A percentile compares a stretch with the other conserved stretches of the same genome.
Evolutionary conservation across 805 yeast species (phyloP).

Genomic region (Saturnispora galanensis): DNA sequence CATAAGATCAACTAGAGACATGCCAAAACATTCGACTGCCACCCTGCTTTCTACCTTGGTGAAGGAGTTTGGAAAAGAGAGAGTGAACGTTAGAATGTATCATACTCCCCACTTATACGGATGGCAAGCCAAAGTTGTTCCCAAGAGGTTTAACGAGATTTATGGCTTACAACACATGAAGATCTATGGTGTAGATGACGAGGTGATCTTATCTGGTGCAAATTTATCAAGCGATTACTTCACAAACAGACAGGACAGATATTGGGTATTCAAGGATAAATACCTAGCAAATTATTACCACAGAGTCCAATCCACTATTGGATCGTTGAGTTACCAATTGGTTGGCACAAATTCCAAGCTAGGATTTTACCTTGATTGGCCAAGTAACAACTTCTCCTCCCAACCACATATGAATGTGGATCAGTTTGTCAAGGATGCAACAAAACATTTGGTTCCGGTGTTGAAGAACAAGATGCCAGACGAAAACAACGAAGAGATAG

Average conservation of each 20-base stretch:
- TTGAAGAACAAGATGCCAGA: slow-evolving; percentile 31
- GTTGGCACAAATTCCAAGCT: slow-evolving; percentile 30
- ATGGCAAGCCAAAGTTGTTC: slow-evolving; percentile 51
- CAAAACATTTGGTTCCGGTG: slow-evolving; percentile 47
- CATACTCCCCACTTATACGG: slow-evolving; percentile 83
- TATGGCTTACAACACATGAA: slow-evolving; percentile 96
- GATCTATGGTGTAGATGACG: slow-evolving; percentile 88
- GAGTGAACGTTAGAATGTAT: slow-evolving; percentile 76
- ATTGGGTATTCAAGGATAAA: slow-evolving; percentile 56
- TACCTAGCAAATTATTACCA: slow-evolving; percentile 64
- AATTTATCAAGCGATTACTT: slow-evolving; percentile 87
- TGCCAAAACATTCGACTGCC: slow-evolving; percentile 73
- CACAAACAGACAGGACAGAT: slow-evolving; percentile 90
- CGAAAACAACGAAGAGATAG: background rate
- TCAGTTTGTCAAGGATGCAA: slow-evolving; percentile 46
- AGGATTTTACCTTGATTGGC: slow-evolving; percentile 65
- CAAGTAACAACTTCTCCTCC: slow-evolving; percentile 49
- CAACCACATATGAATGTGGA: slow-evolving; percentile 54
- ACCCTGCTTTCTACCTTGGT: slow-evolving; percentile 59
- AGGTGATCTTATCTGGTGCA: slow-evolving; percentile 82
- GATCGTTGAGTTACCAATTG: slow-evolving; percentile 63
- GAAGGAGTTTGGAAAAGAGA: slow-evolving; percentile 46
- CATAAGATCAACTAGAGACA: slow-evolving; percentile 85
- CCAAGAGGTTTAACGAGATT: slow-evolving; percentile 83
- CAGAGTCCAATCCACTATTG: slow-evolving; percentile 55